Evolutionary conservation across 2,329 filamentous ascomycete species (phyloP).

Genomic region (Epichloe sp.): DNA sequence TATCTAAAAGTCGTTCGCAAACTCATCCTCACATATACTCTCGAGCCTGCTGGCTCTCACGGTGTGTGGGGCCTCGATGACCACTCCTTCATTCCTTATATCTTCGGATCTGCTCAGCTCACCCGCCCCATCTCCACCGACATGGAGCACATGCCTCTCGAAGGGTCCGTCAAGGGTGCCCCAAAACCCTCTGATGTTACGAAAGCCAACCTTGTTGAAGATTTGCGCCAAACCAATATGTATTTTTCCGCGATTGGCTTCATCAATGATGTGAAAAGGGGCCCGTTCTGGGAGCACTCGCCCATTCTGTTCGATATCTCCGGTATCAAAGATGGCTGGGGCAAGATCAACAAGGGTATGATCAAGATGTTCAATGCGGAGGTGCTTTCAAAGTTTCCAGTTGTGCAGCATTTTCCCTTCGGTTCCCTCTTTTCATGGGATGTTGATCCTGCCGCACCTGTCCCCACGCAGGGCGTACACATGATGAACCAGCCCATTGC

Average conservation of each 20-base stretch:
- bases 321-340: slow-evolving; percentile 86
- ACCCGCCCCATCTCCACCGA: slow-evolving; percentile 57
- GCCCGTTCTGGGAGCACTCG: slow-evolving; percentile 95
- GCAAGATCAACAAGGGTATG: slow-evolving; percentile 99
- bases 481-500: slow-evolving; percentile 38
- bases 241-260: slow-evolving; percentile 95
- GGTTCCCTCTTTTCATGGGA: slow-evolving; percentile 73
- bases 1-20: slow-evolving; percentile 71
- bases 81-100: slow-evolving; percentile 86
- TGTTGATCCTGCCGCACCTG: slow-evolving; percentile 44
- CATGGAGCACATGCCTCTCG: slow-evolving; percentile 51
- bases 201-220: slow-evolving; percentile 49
- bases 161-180: slow-evolving; percentile 61
- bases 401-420: slow-evolving; percentile 92
- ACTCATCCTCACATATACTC: slow-evolving; percentile 78
- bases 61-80: slow-evolving; percentile 99
- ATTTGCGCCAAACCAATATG: slow-evolving; percentile 57
- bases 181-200: slow-evolving; percentile 60
- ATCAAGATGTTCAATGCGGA: slow-evolving; percentile 99
- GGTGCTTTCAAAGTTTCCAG: slow-evolving; percentile 90
- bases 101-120: slow-evolving; percentile 87
- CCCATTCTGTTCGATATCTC: slow-evolving; percentile 91
- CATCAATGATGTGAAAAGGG: slow-evolving; percentile 93
- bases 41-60: slow-evolving; percentile 91
- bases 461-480: slow-evolving; percentile 39